Evolutionary conservation across 2,329 filamentous ascomycete genomes (phyloP).

Genomic region (Cercospora janseana): DNA sequence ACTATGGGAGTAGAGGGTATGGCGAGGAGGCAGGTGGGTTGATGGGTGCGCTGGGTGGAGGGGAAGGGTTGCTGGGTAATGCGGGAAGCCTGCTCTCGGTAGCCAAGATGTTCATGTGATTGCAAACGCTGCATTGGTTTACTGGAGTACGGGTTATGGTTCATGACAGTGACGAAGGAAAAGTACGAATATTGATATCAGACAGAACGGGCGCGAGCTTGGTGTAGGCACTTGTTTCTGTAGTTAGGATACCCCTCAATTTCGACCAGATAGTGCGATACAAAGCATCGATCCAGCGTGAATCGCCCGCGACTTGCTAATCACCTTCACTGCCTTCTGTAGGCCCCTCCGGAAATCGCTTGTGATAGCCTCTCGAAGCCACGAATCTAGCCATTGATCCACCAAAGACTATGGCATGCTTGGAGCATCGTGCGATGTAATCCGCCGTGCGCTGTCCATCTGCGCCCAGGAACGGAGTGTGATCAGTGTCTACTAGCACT

Average conservation of each 20-base stretch:
- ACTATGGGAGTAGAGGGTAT: conserved; percentile 49
- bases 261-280: background rate
- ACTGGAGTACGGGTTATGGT: background rate
- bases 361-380: no score
- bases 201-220: conserved; percentile 15
- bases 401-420: no score
- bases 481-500: background rate
- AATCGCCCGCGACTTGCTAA: no score
- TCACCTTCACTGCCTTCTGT: no score
- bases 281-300: no score
- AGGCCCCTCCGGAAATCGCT: no score
- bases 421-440: no score
- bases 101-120: conserved; percentile 54
- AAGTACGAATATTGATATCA: conserved; percentile 1
- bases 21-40: conserved; percentile 36
- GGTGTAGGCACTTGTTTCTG: conserved; percentile 1
- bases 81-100: conserved; percentile 51
- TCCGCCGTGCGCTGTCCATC: no score
- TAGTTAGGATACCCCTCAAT: background rate
- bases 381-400: no score
- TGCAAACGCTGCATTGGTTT: background rate
- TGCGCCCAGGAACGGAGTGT: background rate
- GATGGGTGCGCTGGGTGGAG: conserved; percentile 17
- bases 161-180: conserved; percentile 9
- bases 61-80: conserved; percentile 45